Conservation (phyloP, 2,329 filamentous ascomycete species). For the Aspergillus glaucus region DNA sequence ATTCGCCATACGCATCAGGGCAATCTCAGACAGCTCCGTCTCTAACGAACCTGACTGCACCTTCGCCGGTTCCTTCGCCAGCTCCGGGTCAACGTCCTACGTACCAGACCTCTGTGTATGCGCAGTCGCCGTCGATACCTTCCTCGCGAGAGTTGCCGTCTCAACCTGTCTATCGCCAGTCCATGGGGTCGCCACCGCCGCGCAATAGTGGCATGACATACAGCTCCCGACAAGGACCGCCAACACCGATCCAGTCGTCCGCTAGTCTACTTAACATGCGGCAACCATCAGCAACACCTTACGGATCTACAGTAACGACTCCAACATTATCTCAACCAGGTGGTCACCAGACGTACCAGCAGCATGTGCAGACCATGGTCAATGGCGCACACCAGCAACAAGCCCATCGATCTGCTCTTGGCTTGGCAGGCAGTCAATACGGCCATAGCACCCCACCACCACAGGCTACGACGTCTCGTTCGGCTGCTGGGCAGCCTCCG, state of each 20-base stretch:
- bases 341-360: slow-evolving; percentile 28
- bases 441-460: slow-evolving; percentile 31
- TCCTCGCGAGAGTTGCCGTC: slow-evolving; percentile 26
- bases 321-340: slow-evolving; percentile 13
- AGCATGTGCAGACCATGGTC: slow-evolving; percentile 34
- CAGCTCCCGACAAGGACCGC: slow-evolving; percentile 25
- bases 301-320: slow-evolving; percentile 20
- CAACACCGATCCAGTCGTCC: slow-evolving; percentile 26
- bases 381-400: slow-evolving; percentile 30
- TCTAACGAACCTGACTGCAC: slow-evolving; percentile 21
- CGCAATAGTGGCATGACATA: slow-evolving; percentile 25
- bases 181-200: slow-evolving; percentile 25
- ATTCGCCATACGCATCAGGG: slow-evolving; percentile 21
- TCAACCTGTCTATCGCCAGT: slow-evolving; percentile 19
- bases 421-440: slow-evolving; percentile 24
- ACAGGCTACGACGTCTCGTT: slow-evolving; percentile 20
- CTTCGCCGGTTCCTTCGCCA: slow-evolving; percentile 29
- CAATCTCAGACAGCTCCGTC: slow-evolving; percentile 18
- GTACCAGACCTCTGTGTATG: slow-evolving; percentile 24
- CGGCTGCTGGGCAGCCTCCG: slow-evolving; percentile 18
- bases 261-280: slow-evolving; percentile 25
- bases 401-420: slow-evolving; percentile 27
- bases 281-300: slow-evolving; percentile 20
- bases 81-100: slow-evolving; percentile 23
- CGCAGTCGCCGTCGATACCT: slow-evolving; percentile 22